Evolutionary conservation across 768 basidiomycete species (phyloP).

Genomic region (Favolaschia claudopus): DNA sequence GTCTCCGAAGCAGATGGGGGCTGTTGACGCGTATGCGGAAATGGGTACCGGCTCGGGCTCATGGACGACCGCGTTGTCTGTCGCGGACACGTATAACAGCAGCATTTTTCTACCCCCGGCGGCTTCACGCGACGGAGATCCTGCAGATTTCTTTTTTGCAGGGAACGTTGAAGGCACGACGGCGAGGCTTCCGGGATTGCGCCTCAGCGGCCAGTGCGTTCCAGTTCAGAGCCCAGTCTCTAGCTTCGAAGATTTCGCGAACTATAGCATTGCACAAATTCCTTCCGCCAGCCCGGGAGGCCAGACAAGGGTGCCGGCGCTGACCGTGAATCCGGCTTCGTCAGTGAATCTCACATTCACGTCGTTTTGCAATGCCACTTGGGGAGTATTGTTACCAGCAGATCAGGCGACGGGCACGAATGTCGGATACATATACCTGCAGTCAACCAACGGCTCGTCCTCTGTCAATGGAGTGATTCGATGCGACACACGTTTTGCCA

Average conservation of each 20-base stretch:
- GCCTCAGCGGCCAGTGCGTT: slow-evolving; percentile 25
- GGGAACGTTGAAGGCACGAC: slow-evolving; percentile 18
- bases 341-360: background rate
- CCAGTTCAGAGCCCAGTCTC: slow-evolving; percentile 3
- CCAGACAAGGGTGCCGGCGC: background rate
- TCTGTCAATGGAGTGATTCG: slow-evolving; percentile 15
- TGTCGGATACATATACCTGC: slow-evolving; percentile 16
- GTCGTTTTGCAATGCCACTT: slow-evolving; percentile 1
- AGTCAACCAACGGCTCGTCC: slow-evolving; percentile 1
- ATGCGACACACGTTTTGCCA: slow-evolving; percentile 13
- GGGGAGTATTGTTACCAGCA: background rate
- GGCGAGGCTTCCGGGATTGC: slow-evolving; percentile 26
- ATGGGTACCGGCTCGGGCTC: slow-evolving; percentile 22
- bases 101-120: slow-evolving; percentile 18
- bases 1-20: background rate
- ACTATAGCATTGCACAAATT: slow-evolving; percentile 10
- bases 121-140: slow-evolving; percentile 3
- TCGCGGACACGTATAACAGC: slow-evolving; percentile 20
- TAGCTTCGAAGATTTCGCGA: background rate
- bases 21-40: slow-evolving; percentile 25
- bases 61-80: slow-evolving; percentile 24
- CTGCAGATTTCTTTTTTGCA: slow-evolving; percentile 23
- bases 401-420: background rate
- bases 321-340: background rate
- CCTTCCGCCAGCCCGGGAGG: background rate